These are phyloP conservation scores for Apiospora rasikravindrae DNA, from an alignment of 2,329 filamentous ascomycete species.

Conservation along the genomic window DNA sequence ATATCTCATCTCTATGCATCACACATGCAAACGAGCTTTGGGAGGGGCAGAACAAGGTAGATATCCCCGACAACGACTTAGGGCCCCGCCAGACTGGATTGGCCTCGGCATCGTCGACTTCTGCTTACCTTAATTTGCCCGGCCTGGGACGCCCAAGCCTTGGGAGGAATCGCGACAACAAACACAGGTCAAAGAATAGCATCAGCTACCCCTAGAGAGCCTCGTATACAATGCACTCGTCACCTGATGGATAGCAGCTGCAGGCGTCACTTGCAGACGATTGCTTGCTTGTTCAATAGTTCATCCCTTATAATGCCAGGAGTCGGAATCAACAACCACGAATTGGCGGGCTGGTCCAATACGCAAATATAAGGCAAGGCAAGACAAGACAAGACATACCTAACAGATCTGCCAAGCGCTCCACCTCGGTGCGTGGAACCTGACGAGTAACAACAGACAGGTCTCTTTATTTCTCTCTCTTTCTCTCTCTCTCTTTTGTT, in stretches of 20 bases:
- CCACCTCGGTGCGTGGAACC: neutral
- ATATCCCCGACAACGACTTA: neutral
- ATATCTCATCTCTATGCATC: neutral
- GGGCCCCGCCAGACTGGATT: neutral
- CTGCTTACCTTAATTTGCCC: slow-evolving; percentile 2
- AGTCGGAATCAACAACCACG: neutral
- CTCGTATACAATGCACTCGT: slow-evolving; percentile 22
- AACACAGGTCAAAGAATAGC: slow-evolving; percentile 21
- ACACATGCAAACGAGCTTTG: neutral
- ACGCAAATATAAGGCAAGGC: neutral
- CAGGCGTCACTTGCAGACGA: slow-evolving; percentile 29
- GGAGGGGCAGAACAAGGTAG: slow-evolving; percentile 6
- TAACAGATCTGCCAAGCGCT: neutral
- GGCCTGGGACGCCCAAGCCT: too few species aligned
- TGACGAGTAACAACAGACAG: slow-evolving; percentile 1
- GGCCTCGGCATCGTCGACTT: neutral
- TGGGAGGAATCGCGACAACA: slow-evolving; percentile 3
- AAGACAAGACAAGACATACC: neutral
- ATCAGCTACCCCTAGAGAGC: slow-evolving; percentile 7
- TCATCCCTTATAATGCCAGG: slow-evolving; percentile 2
- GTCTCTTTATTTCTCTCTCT: neutral
- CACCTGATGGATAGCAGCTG: slow-evolving; percentile 33
- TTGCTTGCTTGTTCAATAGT: neutral
- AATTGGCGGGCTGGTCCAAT: neutral
- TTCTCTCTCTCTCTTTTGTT: neutral